phyloP scores from a whole-genome alignment of 1,139 yeast genomes.

The Diutina catenulata region DNA sequence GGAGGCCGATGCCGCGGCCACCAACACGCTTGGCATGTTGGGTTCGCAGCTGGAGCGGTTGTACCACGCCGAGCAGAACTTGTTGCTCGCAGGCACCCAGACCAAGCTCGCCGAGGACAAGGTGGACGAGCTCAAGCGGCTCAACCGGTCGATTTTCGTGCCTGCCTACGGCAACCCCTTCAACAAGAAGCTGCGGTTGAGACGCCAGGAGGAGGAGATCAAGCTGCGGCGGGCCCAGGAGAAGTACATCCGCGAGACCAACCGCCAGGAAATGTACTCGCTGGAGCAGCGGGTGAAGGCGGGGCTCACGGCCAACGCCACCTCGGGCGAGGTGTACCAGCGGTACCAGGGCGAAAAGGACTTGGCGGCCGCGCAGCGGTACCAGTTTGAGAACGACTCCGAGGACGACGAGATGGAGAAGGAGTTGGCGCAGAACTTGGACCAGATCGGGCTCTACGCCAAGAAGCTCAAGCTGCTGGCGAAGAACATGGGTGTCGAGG shows the following conservation, averaged over 20 bases:
- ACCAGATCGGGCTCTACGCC: conserved; percentile 37
- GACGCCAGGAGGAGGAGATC: conserved; percentile 64
- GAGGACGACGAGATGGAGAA: conserved; percentile 63
- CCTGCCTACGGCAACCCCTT: conserved; percentile 79
- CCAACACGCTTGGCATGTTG: conserved; percentile 81
- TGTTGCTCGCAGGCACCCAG: conserved; percentile 72
- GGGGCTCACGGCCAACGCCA: conserved; percentile 29
- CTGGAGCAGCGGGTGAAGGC: conserved; percentile 35
- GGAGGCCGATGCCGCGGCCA: conserved; percentile 85
- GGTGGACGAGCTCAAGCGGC: conserved; percentile 66
- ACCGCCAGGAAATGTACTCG: conserved; percentile 31
- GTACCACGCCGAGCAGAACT: conserved; percentile 65
- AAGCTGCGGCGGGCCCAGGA: conserved; percentile 57
- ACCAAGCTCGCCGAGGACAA: conserved; percentile 75
- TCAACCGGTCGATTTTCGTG: conserved; percentile 73
- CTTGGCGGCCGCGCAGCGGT: conserved; percentile 35
- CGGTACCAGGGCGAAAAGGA: conserved; percentile 37
- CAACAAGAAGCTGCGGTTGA: conserved; percentile 65
- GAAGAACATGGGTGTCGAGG: conserved; percentile 26
- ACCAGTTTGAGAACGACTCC: conserved; percentile 67
- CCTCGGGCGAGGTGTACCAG: conserved; percentile 11
- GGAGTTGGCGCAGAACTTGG: conserved; percentile 52
- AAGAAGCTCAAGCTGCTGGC: conserved; percentile 34
- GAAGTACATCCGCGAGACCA: conserved; percentile 33
- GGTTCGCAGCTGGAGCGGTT: conserved; percentile 87